Base-by-base conservation (phyloP, 2,329 filamentous ascomycete genomes). In the Thermothelomyces thermophilus region DNA sequence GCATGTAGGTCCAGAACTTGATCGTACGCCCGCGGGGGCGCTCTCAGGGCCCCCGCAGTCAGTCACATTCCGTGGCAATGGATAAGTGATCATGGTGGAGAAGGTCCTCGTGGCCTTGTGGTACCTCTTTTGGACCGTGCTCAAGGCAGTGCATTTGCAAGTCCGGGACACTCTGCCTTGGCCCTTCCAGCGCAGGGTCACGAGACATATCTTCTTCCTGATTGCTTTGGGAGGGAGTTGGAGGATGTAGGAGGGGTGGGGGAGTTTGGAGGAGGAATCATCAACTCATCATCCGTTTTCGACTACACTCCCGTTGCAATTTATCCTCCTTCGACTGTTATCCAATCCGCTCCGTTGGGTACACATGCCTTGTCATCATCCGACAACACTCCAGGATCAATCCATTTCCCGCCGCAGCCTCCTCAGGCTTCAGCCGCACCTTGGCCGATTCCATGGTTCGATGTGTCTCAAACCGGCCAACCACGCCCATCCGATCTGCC, bases 41-140 rank as follows among this genome's bases (percentile, higher is more conserved):
- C 14, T 44, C 8, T 19, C n/a, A 11, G 31, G 30, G 20, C 42
- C 42, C 31, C 30, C 42, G 13, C 11, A 44, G 14, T 11, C 31
- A 24, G 7, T 31, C 33, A 34, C n/a, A 44, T 36, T 44, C 42
- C 31, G 30, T 35, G 42, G 42, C 5, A 16, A 44, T 44, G 42
- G 19, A 16, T 35, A 9, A 11, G 40, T 33, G 14, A 44, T 44
- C 20, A 35, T 5, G 31, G 20, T 20, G 20, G 35, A 35, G 19
- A 36, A 8, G 14, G 10, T 36, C 42, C 26, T 26, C 31, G 3
- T 44, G 30, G 31, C 14, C 20, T 16, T 44, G 41, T 6, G 39
- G 11, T 41, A n/a, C n/a, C 7, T 33, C 19, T 20, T 31, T 24
- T n/a, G 26, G 26, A 8, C 14, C 9, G 6, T 11, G 16, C 14